These are phyloP conservation scores for Hortaea werneckii DNA, from an alignment of 2,329 filamentous ascomycete species.

Conservation along the genomic window DNA sequence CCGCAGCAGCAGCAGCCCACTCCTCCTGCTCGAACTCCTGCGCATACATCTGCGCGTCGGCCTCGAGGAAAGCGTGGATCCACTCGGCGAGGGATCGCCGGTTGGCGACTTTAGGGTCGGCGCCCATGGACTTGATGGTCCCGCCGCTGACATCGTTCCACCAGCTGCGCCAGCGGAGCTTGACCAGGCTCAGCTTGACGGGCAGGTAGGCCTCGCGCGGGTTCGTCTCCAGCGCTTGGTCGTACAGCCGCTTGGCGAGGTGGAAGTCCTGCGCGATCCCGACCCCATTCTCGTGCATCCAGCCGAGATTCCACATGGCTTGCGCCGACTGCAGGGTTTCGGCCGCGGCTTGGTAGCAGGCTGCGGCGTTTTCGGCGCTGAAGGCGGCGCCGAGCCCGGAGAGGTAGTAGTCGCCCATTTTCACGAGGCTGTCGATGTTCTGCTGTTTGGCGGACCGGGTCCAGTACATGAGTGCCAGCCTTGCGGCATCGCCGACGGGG, in stretches of 20 bases:
- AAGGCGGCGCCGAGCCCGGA: slow-evolving; percentile 55
- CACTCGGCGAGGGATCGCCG: slow-evolving; percentile 56
- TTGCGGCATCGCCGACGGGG: slow-evolving; percentile 46
- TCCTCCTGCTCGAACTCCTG: slow-evolving; percentile 44
- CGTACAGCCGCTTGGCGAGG: slow-evolving; percentile 91
- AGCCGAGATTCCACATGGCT: slow-evolving; percentile 91
- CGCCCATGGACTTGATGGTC: slow-evolving; percentile 82
- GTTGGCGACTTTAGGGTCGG: slow-evolving; percentile 43
- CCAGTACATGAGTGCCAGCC: slow-evolving; percentile 79
- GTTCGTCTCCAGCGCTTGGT: slow-evolving; percentile 83
- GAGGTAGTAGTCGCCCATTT: slow-evolving; percentile 98
- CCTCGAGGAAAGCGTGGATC: slow-evolving; percentile 72
- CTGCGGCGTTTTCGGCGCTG: slow-evolving; percentile 76
- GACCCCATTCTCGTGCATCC: slow-evolving; percentile 98
- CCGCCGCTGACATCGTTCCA: slow-evolving; percentile 92
- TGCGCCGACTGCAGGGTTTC: slow-evolving; percentile 89
- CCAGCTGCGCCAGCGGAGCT: slow-evolving; percentile 72
- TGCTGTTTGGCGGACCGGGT: slow-evolving; percentile 85
- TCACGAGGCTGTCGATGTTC: slow-evolving; percentile 88
- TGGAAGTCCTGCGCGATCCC: slow-evolving; percentile 93
- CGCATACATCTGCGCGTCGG: slow-evolving; percentile 30
- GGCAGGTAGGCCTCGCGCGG: slow-evolving; percentile 76
- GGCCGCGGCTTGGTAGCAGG: slow-evolving; percentile 84
- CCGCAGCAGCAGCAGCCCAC: slow-evolving; percentile 19
- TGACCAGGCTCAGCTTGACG: slow-evolving; percentile 77